Evolutionary conservation across 371 early-diverging fungal genomes (phyloP).

Genomic region (Rhizopus sp.): DNA sequence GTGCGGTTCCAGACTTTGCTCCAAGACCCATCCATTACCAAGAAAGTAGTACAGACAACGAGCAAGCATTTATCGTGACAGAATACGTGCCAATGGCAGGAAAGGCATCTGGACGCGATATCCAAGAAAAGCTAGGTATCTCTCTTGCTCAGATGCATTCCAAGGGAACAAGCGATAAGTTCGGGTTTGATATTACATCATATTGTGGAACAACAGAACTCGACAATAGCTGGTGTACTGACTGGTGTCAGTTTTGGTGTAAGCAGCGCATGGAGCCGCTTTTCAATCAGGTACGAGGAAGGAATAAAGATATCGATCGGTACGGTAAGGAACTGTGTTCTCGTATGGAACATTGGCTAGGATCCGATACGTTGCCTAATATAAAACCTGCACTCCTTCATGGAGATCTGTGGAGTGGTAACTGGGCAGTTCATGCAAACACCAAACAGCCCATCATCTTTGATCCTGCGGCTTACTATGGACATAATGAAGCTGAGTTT

Average conservation of each 20-base stretch:
- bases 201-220: slow-evolving; percentile 36
- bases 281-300: slow-evolving; percentile 12
- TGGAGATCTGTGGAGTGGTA: slow-evolving; percentile 43
- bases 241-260: slow-evolving; percentile 32
- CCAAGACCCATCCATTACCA: slow-evolving; percentile 14
- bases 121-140: slow-evolving; percentile 10
- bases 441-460: slow-evolving; percentile 25
- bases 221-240: slow-evolving; percentile 28
- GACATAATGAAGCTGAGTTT: slow-evolving; percentile 37
- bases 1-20: slow-evolving; percentile 15
- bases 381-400: slow-evolving; percentile 31
- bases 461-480: slow-evolving; percentile 39
- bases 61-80: slow-evolving; percentile 13
- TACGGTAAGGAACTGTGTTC: slow-evolving; percentile 3
- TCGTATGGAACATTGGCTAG: slow-evolving; percentile 21
- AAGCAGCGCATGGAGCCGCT: slow-evolving; percentile 28
- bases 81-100: slow-evolving; percentile 17
- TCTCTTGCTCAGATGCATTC: slow-evolving; percentile 22
- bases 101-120: neutral
- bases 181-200: slow-evolving; percentile 34
- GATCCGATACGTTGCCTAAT: slow-evolving; percentile 4
- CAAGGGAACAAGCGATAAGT: slow-evolving; percentile 11
- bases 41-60: neutral
- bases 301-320: slow-evolving; percentile 11
- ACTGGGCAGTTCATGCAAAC: slow-evolving; percentile 24